Evolutionary conservation across 495 filamentous ascomycete species (phyloP).

Genomic region (Penicillium subrubescens): DNA sequence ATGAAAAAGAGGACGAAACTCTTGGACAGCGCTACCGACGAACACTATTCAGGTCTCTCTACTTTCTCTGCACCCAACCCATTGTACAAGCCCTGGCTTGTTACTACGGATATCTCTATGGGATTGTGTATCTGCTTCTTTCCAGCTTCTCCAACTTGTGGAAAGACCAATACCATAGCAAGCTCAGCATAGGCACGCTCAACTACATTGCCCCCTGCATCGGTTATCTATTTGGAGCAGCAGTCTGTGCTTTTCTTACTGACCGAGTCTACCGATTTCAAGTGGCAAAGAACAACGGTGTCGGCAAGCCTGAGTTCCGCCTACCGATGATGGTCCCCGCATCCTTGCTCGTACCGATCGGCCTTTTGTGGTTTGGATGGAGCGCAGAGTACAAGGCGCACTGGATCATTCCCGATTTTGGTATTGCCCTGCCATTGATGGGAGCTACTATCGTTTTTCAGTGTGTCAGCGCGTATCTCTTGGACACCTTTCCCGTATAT

Average conservation of each 20-base stretch:
- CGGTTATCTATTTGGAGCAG: slow-evolving; percentile 59
- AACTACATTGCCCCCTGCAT: slow-evolving; percentile 63
- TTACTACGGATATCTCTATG: slow-evolving; percentile 61
- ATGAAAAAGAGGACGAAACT: neutral
- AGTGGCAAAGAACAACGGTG: slow-evolving; percentile 9
- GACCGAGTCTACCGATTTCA: slow-evolving; percentile 11
- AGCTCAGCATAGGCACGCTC: slow-evolving; percentile 54
- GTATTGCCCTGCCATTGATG: slow-evolving; percentile 54
- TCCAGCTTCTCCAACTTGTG: slow-evolving; percentile 59
- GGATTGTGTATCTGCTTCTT: slow-evolving; percentile 60
- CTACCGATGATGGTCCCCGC: slow-evolving; percentile 60
- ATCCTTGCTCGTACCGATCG: slow-evolving; percentile 55
- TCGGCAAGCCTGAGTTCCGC: slow-evolving; percentile 57
- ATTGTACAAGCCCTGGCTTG: slow-evolving; percentile 55
- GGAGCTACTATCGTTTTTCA: slow-evolving; percentile 62
- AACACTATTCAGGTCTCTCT: slow-evolving; percentile 40
- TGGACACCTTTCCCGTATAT: slow-evolving; percentile 66
- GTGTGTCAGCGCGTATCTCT: slow-evolving; percentile 61
- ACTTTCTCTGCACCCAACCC: slow-evolving; percentile 49
- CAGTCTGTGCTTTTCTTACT: slow-evolving; percentile 44
- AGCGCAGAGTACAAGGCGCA: slow-evolving; percentile 54
- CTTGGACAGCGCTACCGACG: slow-evolving; percentile 1
- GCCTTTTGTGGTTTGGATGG: slow-evolving; percentile 66
- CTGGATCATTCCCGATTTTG: slow-evolving; percentile 68
- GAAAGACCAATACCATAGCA: slow-evolving; percentile 48